These are phyloP conservation scores for Oidiodendron maius DNA, from an alignment of 495 filamentous ascomycete genomes.

Conservation along the genomic window DNA sequence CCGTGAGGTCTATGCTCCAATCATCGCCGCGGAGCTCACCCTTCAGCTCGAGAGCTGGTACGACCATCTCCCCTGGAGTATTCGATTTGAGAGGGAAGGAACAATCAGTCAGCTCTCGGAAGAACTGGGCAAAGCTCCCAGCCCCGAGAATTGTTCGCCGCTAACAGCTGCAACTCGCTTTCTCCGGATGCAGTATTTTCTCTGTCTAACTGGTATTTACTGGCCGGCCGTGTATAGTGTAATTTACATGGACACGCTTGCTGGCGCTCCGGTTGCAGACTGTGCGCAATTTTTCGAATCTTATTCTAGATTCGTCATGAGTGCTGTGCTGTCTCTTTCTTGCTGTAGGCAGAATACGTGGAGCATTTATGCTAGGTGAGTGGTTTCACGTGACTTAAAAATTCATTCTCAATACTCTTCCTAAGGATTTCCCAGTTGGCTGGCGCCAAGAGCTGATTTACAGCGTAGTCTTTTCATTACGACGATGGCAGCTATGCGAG, in stretches of 20 bases:
- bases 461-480: slow-evolving; percentile 8
- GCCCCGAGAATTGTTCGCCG: neutral
- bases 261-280: neutral
- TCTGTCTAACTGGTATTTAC: slow-evolving; percentile 4
- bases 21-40: slow-evolving; percentile 9
- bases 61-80: slow-evolving; percentile 5
- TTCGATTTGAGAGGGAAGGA: slow-evolving; percentile 7
- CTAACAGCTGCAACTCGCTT: neutral
- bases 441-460: too few species aligned
- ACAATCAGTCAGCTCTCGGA: neutral
- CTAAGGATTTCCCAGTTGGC: too few species aligned
- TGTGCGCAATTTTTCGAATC: slow-evolving; percentile 6
- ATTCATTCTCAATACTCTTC: too few species aligned
- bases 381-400: too few species aligned
- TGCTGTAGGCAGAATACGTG: neutral
- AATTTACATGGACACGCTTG: neutral
- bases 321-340: neutral
- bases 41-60: slow-evolving; percentile 12
- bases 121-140: neutral
- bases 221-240: slow-evolving; percentile 14
- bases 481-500: slow-evolving; percentile 3
- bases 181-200: slow-evolving; percentile 11
- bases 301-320: slow-evolving; percentile 1
- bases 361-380: slow-evolving; percentile 10
- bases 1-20: slow-evolving; percentile 6